A percentile compares a stretch with the other conserved stretches of the same genome.
phyloP scores from a whole-genome alignment of 371 early-diverging fungal genomes.

The Mucor velutinosus region DNA sequence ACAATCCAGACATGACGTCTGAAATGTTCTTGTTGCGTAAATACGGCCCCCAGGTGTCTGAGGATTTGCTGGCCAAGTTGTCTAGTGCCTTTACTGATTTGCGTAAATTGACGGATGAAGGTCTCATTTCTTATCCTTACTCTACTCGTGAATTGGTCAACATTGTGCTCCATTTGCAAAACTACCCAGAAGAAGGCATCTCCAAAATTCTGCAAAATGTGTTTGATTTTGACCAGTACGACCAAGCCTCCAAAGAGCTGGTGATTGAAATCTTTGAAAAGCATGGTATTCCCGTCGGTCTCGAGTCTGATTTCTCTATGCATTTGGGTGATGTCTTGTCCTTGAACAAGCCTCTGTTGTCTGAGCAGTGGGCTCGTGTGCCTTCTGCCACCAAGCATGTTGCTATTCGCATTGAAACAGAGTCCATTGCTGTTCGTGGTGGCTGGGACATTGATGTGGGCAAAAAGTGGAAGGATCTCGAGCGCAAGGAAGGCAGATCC shows the following conservation, averaged over 20 bases:
- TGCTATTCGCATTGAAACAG: conserved; percentile 19
- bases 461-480: conserved; percentile 60
- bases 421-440: conserved; percentile 56
- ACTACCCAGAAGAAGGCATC: conserved; percentile 75
- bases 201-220: conserved; percentile 79
- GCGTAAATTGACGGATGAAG: conserved; percentile 76
- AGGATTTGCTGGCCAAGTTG: conserved; percentile 66
- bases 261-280: conserved; percentile 77
- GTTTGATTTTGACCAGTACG: conserved; percentile 85
- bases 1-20: conserved; percentile 78
- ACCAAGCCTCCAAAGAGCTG: conserved; percentile 63
- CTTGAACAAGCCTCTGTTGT: conserved; percentile 55
- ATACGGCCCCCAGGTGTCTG: conserved; percentile 75
- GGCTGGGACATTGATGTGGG: conserved; percentile 66
- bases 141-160: conserved; percentile 86
- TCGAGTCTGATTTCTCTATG: conserved; percentile 74
- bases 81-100: conserved; percentile 78
- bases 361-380: conserved; percentile 66
- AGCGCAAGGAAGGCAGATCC: conserved; percentile 70
- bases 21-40: conserved; percentile 75
- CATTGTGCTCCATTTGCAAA: conserved; percentile 76
- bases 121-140: conserved; percentile 83
- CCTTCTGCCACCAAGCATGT: conserved; percentile 12
- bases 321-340: conserved; percentile 59
- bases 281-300: conserved; percentile 77